Evolutionary conservation across 2,329 filamentous ascomycete species (phyloP), one percentile per base, ranked within the genome.

Genomic region (Ophiognomonia clavigignenti-juglandacearum): DNA sequence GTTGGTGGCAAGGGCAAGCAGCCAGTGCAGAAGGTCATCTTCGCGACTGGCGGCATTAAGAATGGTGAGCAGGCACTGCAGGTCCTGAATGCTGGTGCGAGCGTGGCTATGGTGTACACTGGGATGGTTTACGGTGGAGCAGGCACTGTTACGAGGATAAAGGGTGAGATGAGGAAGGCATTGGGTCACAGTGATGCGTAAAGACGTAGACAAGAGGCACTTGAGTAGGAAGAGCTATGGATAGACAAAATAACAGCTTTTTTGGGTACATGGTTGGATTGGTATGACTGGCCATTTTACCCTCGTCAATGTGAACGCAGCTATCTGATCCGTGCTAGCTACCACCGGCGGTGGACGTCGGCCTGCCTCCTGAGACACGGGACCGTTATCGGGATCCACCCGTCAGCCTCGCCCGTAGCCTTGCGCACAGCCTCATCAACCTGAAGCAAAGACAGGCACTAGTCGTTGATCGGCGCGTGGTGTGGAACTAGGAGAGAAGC

Each of bases 1-100:
- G 57, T 58, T 45, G 55, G 54, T 41, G 54, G 50, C 9, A 56
- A 51, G 29, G 53, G 51, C 16, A 55, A 51, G 29, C 59, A 57
- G 42, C 24, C 50, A 4, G 53, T 71, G 50, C 75, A 75, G 39
- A 96, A 96, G 68, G 83, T 90, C 43, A 86, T 98, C 51, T 97
- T 97, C 62, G 92, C 92, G 1, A 93, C 89, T 0, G 93, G 93
- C 1, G 93, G 93, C 16, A 92, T 98, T 60, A 93, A 86, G 1
- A 92, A 85, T 54, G 93, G 93, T 4, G 77, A 85, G 53, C 85
- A 97, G 68, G 95, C 89, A 8, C 70, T 88, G 13, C 76, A 87
- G 67, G 80, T 92, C 6, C 73, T 97, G 40, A 87, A 95, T 56
- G 90, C 91, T 0, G 93, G 93, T 8, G 93, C 93, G 0, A 92